Conservation (phyloP, 1,284 basidiomycete species). For the Papiliotrema laurentii region DNA sequence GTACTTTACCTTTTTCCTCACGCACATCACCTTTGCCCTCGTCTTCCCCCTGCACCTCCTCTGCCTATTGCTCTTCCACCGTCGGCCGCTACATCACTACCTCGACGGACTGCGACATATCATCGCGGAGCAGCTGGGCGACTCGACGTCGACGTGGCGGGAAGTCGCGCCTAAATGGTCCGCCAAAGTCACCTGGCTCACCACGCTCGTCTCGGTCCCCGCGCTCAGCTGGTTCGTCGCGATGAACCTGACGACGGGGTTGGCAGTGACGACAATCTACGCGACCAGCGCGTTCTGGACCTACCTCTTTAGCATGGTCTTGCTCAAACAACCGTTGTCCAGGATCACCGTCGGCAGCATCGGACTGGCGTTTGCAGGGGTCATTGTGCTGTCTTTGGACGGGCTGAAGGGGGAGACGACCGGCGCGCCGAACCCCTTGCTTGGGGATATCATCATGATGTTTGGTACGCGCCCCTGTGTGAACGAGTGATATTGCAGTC, state of each 20-base stretch:
- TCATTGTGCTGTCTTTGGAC: conserved; percentile 39
- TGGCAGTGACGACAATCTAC: conserved; percentile 44
- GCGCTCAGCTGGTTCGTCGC: conserved; percentile 40
- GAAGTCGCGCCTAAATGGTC: conserved; percentile 19
- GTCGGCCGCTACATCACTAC: conserved; percentile 12
- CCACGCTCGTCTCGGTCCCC: conserved; percentile 33
- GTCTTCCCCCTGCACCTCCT: conserved; percentile 41
- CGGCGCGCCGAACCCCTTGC: conserved; percentile 19
- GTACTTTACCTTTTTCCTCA: conserved; percentile 48
- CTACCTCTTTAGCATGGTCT: conserved; percentile 42
- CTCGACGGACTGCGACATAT: conserved; percentile 13
- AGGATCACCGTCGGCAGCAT: conserved; percentile 38
- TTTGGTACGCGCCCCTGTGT: conserved; percentile 38
- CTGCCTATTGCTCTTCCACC: conserved; percentile 14
- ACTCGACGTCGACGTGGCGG: conserved; percentile 20
- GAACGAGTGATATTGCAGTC: too few relatives aligned
- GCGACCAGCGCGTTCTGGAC: conserved; percentile 38
- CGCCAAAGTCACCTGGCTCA: conserved; percentile 28
- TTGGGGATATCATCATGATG: conserved; percentile 47
- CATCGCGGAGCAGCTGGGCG: conserved; percentile 19
- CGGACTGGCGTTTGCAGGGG: conserved; percentile 42
- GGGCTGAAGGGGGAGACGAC: conserved; percentile 20
- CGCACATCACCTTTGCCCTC: conserved; percentile 43
- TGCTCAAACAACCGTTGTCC: conserved; percentile 37
- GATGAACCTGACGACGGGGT: conserved; percentile 33